Conservation (phyloP, 108 stramenopile genomes). For the Fistulifera solaris region DNA sequence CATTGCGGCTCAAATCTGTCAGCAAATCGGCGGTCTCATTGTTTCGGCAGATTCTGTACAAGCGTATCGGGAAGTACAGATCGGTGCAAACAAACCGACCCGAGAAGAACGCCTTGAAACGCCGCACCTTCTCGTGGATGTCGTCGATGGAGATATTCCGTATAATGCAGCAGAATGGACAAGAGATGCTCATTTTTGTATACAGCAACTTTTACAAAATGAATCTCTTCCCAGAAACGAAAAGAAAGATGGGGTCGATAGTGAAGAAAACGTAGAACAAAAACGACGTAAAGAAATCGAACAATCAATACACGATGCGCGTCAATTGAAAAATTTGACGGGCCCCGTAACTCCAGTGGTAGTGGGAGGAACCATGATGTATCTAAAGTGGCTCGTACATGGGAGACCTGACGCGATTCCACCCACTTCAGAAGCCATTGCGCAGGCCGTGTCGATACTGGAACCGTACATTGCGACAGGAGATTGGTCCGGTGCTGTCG, state of each 20-base stretch:
- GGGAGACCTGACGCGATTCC: constrained; percentile 88
- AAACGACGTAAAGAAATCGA: constrained; percentile 4
- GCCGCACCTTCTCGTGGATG: constrained; percentile 85
- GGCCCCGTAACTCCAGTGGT: constrained; percentile 11
- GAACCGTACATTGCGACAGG: constrained; percentile 31
- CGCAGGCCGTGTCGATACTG: constrained; percentile 34
- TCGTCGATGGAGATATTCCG: constrained; percentile 43
- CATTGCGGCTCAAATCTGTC: constrained; percentile 75
- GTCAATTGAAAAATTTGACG: constrained; percentile 5
- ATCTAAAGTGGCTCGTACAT: constrained; percentile 91
- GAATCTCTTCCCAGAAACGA: constrained; percentile 13
- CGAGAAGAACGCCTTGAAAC: constrained; percentile 56
- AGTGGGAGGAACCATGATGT: constrained; percentile 85
- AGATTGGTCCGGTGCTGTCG: constrained; percentile 69
- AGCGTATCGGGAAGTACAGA: constrained; percentile 80
- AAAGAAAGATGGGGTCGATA: no score
- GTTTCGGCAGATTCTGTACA: constrained; percentile 93
- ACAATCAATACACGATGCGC: constrained; percentile 6
- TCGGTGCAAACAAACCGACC: constrained; percentile 95
- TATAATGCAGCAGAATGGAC: constrained; percentile 92
- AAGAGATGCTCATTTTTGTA: constrained; percentile 47
- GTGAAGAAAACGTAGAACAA: not conserved
- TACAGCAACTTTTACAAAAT: constrained; percentile 30
- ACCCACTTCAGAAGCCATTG: constrained; percentile 47
- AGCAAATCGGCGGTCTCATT: constrained; percentile 31